Evolutionary conservation across 2,329 filamentous ascomycete genomes (phyloP).

Genomic region (Cercospora berteroae): DNA sequence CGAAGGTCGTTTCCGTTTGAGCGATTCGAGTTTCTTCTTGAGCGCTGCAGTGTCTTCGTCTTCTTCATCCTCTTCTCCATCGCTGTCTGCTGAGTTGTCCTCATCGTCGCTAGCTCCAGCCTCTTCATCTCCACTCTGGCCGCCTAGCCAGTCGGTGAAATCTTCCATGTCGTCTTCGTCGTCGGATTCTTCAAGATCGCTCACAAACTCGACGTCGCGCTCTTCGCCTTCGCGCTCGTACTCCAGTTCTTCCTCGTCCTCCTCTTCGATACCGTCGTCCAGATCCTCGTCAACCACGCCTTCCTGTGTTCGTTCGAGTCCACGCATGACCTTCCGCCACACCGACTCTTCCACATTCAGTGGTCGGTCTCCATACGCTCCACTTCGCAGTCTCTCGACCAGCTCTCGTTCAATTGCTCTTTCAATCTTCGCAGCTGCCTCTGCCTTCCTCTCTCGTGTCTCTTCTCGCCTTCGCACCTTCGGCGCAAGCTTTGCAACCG

Average conservation of each 20-base stretch:
- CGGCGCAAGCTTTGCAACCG: slow-evolving; percentile 85
- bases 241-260: slow-evolving; percentile 62
- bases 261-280: slow-evolving; percentile 79
- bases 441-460: slow-evolving; percentile 50
- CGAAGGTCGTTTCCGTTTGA: slow-evolving; percentile 57
- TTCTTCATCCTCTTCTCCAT: slow-evolving; percentile 47
- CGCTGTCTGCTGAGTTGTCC: slow-evolving; percentile 49
- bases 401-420: slow-evolving; percentile 92
- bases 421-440: slow-evolving; percentile 80
- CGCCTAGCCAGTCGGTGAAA: slow-evolving; percentile 90
- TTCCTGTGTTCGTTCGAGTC: slow-evolving; percentile 83
- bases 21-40: slow-evolving; percentile 54
- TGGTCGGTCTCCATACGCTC: slow-evolving; percentile 90
- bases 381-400: slow-evolving; percentile 83
- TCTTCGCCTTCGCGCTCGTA: slow-evolving; percentile 62
- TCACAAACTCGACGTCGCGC: slow-evolving; percentile 86
- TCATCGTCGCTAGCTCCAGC: slow-evolving; percentile 52
- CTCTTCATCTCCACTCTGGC: slow-evolving; percentile 52
- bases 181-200: slow-evolving; percentile 71
- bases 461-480: slow-evolving; percentile 66
- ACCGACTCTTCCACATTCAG: slow-evolving; percentile 92
- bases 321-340: slow-evolving; percentile 94
- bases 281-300: slow-evolving; percentile 80
- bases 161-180: slow-evolving; percentile 81
- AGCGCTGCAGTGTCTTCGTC: slow-evolving; percentile 56